phyloP scores from a whole-genome alignment of 176 grass and related monocot genomes.

The Tillandsia fasciculata region DNA sequence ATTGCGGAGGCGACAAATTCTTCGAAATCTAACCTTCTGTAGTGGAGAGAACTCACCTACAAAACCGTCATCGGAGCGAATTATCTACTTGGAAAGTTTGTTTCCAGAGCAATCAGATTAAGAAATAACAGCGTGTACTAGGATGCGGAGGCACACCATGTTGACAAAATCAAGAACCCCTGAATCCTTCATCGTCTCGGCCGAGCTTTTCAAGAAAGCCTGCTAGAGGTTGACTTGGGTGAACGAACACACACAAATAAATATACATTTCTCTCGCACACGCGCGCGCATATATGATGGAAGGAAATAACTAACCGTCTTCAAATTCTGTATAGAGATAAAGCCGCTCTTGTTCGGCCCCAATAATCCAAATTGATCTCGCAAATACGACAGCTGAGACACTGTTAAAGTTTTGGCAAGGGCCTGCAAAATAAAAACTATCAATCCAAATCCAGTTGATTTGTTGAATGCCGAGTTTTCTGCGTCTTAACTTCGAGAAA shows the following conservation, averaged over 20 bases:
- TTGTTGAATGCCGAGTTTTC: background rate
- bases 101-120: background rate
- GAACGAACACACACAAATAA: background rate
- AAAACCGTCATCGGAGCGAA: constrained; percentile 1
- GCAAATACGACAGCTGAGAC: constrained; percentile 35
- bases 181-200: constrained; percentile 46
- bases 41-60: constrained; percentile 43
- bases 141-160: constrained; percentile 17
- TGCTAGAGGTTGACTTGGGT: background rate
- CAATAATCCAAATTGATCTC: constrained; percentile 35
- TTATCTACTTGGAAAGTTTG: background rate
- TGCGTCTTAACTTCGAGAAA: too few species aligned
- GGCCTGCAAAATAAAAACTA: constrained; percentile 25
- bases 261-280: constrained; percentile 8
- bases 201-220: constrained; percentile 32
- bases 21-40: constrained; percentile 46
- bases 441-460: constrained; percentile 4
- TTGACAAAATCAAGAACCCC: constrained; percentile 34
- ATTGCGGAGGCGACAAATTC: constrained; percentile 42
- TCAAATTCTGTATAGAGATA: constrained; percentile 42
- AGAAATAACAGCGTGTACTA: background rate
- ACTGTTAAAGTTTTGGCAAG: constrained; percentile 49
- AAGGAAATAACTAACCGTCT: constrained; percentile 29
- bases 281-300: background rate
- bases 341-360: constrained; percentile 45